Percentiles rank a stretch among this genome's conserved stretches.
Conservation (phyloP, 257 asterid genomes). For the Solanum bulbocastanum region DNA sequence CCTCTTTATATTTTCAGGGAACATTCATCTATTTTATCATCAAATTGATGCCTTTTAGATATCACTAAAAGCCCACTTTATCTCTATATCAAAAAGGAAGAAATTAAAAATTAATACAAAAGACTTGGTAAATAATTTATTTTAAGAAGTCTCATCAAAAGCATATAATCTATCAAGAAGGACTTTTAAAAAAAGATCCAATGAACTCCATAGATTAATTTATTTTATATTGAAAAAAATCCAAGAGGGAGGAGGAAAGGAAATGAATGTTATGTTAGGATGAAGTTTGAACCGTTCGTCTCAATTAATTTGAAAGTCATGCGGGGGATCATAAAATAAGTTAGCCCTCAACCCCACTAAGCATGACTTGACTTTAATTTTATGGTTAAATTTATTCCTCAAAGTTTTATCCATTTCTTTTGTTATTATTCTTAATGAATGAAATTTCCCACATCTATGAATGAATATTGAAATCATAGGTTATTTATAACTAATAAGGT, state of each 20-base stretch:
- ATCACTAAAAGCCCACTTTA: not conserved
- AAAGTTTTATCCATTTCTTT: not conserved
- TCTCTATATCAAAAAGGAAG: not conserved
- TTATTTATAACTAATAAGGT: not conserved
- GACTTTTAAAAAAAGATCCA: not conserved
- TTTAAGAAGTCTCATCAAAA: not conserved
- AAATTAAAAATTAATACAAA: not conserved
- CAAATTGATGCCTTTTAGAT: not conserved
- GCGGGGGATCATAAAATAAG: not conserved
- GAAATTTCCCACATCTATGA: too few relatives aligned
- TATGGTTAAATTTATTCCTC: not conserved
- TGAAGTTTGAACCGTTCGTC: not conserved
- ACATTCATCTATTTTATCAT: not conserved
- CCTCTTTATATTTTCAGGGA: not conserved
- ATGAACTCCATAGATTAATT: not conserved
- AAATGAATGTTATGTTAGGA: not conserved
- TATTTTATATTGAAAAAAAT: not conserved
- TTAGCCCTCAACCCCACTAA: not conserved
- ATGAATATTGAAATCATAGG: not conserved
- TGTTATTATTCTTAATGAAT: not conserved
- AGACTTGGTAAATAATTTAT: too few relatives aligned
- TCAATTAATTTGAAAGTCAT: not conserved
- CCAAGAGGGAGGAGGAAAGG: not conserved
- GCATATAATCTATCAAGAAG: not conserved
- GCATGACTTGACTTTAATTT: not conserved